phyloP scores from a whole-genome alignment of 768 basidiomycete species.

The Chalciporus pseudorubinellus region DNA sequence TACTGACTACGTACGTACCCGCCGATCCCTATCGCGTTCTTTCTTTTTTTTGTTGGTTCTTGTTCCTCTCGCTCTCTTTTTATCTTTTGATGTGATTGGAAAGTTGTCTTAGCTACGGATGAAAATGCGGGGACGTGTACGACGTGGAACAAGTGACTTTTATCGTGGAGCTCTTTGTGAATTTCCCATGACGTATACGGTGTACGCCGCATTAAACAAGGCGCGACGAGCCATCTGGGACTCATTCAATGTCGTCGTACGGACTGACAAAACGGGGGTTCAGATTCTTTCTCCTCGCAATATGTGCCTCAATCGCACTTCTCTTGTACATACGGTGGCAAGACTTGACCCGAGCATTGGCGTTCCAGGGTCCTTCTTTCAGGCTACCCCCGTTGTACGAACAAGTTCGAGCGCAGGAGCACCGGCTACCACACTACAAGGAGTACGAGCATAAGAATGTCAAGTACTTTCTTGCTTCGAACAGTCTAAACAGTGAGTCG shows the following conservation, averaged over 20 bases:
- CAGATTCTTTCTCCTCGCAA: conserved; percentile 11
- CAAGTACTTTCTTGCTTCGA: conserved; percentile 47
- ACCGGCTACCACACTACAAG: conserved; percentile 41
- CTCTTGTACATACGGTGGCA: conserved; percentile 13
- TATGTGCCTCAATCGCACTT: conserved; percentile 11
- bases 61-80: background rate
- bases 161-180: no score
- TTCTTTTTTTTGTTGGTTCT: background rate
- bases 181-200: no score
- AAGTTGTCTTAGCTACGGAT: no score
- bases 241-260: conserved; percentile 17
- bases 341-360: background rate
- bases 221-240: no score
- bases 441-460: conserved; percentile 32
- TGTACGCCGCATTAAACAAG: no score
- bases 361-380: background rate
- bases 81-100: background rate
- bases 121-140: no score
- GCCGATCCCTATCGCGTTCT: background rate
- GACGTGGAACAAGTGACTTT: no score
- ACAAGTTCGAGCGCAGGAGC: conserved; percentile 37
- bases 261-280: conserved; percentile 26
- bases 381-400: conserved; percentile 43
- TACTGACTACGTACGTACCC: background rate
- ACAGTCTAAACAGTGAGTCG: conserved; percentile 41